phyloP scores from a whole-genome alignment of 352 stramenopile genomes.

The Globisporangium carolinianum region DNA sequence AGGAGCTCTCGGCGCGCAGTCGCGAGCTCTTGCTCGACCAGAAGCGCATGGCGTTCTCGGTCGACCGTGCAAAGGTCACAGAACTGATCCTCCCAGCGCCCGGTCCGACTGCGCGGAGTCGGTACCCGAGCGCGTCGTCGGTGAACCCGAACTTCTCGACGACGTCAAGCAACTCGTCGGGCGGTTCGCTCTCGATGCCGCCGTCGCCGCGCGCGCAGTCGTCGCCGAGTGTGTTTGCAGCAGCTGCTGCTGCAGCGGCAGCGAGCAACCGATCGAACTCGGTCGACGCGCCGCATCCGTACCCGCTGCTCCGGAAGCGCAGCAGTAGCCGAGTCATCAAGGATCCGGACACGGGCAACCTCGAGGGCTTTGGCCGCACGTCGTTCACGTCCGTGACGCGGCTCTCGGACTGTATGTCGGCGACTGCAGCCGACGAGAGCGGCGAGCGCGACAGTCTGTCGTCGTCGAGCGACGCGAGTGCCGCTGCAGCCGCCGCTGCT shows the following conservation, averaged over 20 bases:
- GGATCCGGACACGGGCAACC: conserved; percentile 24
- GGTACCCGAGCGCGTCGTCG: conserved; percentile 45
- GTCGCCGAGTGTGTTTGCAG: conserved; percentile 20
- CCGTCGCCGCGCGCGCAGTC: conserved; percentile 23
- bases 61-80: conserved; percentile 73
- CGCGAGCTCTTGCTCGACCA: conserved; percentile 83
- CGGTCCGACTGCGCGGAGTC: conserved; percentile 34
- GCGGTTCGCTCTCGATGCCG: conserved; percentile 15
- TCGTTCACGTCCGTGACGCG: conserved; percentile 72
- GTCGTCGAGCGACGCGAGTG: conserved; percentile 31
- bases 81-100: conserved; percentile 76
- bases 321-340: conserved; percentile 30
- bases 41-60: conserved; percentile 82
- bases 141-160: conserved; percentile 30
- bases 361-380: conserved; percentile 58
- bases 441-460: conserved; percentile 37
- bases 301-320: conserved; percentile 40
- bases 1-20: conserved; percentile 68
- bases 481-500: not conserved
- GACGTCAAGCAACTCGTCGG: conserved; percentile 31
- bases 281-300: conserved; percentile 26
- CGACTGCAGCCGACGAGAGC: conserved; percentile 18
- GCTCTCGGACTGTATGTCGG: conserved; percentile 36
- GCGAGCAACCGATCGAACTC: conserved; percentile 18
- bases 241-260: conserved; percentile 4